Evolutionary conservation across 495 filamentous ascomycete species (phyloP).

Genomic region (Apiosordaria backusii): DNA sequence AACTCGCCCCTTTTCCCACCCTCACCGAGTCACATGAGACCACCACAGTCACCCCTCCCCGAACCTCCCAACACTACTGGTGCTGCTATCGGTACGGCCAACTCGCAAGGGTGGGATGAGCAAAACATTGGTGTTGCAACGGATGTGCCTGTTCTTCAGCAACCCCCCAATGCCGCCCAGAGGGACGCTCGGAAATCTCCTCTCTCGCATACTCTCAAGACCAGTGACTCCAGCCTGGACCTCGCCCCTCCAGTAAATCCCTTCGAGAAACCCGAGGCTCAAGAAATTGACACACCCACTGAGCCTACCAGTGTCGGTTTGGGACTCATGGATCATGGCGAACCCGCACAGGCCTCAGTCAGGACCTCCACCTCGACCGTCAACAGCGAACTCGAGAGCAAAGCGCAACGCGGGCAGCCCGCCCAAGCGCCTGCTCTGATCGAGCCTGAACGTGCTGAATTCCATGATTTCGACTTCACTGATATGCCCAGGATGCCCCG

Average conservation of each 20-base stretch:
- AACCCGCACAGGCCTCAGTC: constrained; percentile 23
- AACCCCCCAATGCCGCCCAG: constrained; percentile 35
- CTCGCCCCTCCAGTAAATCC: constrained; percentile 18
- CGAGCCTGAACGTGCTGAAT: constrained; percentile 29
- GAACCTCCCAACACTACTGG: constrained; percentile 13
- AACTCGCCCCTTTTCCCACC: constrained; percentile 24
- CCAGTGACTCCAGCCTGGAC: constrained; percentile 26
- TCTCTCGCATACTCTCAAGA: constrained; percentile 15
- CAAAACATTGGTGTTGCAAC: constrained; percentile 16
- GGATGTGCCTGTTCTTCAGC: constrained; percentile 35
- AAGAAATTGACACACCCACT: constrained; percentile 18
- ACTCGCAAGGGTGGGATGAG: constrained; percentile 17
- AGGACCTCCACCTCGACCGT: constrained; percentile 20
- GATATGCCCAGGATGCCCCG: constrained; percentile 18
- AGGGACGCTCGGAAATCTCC: constrained; percentile 23
- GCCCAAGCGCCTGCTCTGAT: constrained; percentile 11
- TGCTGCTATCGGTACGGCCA: not conserved
- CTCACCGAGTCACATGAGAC: constrained; percentile 24
- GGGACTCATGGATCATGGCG: constrained; percentile 18
- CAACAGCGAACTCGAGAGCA: constrained; percentile 6
- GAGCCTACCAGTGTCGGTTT: constrained; percentile 20
- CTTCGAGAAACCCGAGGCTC: constrained; percentile 20
- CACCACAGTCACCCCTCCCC: constrained; percentile 8
- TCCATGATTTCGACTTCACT: constrained; percentile 27
- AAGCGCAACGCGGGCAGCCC: constrained; percentile 12